Percentiles rank a stretch among this genome's conserved stretches.
Evolutionary conservation across 2,329 filamentous ascomycete species (phyloP).

Genomic region (Geosmithia flava): DNA sequence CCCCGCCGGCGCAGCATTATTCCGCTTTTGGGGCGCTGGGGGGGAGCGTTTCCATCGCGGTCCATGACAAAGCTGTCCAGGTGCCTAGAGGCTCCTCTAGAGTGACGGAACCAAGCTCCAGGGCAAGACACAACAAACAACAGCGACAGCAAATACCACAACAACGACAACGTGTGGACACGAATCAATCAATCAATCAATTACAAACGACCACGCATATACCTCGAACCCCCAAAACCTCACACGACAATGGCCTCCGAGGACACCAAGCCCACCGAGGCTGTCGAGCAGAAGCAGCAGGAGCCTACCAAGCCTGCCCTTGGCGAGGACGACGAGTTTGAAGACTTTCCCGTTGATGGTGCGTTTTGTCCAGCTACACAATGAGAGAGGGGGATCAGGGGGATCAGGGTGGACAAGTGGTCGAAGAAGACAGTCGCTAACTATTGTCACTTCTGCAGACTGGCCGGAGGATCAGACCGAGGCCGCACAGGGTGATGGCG

Average conservation of each 20-base stretch:
- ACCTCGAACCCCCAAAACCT: background rate
- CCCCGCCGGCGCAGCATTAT: background rate
- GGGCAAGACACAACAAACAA: background rate
- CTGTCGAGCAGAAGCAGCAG: slow-evolving; percentile 18
- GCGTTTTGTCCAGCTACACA: slow-evolving; percentile 10
- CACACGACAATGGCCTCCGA: slow-evolving; percentile 13
- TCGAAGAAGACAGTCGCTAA: background rate
- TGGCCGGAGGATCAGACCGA: slow-evolving; percentile 90
- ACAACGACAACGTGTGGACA: background rate
- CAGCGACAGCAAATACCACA: background rate
- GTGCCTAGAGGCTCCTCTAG: too few relatives aligned
- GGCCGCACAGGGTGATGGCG: slow-evolving; percentile 33
- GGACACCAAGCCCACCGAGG: slow-evolving; percentile 17
- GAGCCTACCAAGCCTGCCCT: slow-evolving; percentile 43
- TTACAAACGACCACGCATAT: background rate
- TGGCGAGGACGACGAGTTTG: slow-evolving; percentile 97
- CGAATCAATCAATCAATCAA: background rate
- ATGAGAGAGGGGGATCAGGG: too few relatives aligned
- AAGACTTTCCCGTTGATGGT: slow-evolving; percentile 98
- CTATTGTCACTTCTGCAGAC: slow-evolving; percentile 38
- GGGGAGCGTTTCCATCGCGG: background rate
- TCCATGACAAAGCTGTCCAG: background rate
- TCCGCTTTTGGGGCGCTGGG: background rate
- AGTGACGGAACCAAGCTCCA: background rate
- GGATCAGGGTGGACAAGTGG: background rate